Conservation (phyloP, 177 flowering plant species). For the Vitis hybrid region DNA sequence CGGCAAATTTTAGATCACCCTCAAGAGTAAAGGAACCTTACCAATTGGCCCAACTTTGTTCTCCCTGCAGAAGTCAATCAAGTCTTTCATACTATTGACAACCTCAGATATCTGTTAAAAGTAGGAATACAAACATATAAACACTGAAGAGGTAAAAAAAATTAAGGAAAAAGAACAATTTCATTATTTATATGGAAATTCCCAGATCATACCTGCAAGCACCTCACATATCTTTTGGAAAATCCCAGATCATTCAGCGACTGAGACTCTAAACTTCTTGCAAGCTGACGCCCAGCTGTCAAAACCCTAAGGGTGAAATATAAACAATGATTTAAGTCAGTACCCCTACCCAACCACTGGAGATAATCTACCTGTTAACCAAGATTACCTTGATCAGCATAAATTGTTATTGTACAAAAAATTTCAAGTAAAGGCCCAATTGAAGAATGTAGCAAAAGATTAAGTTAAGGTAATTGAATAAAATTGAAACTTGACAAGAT, state of each 20-base stretch:
- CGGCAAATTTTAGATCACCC: neutral
- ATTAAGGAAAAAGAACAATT: neutral
- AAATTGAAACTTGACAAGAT: too few relatives aligned
- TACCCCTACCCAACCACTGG: too few relatives aligned
- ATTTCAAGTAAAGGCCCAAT: too few relatives aligned
- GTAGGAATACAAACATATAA: neutral
- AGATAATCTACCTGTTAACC: neutral
- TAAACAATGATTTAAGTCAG: neutral
- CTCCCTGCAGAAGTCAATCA: slow-evolving; percentile 74
- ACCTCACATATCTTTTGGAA: slow-evolving; percentile 92
- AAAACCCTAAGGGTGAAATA: slow-evolving; percentile 50
- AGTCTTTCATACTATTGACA: slow-evolving; percentile 90
- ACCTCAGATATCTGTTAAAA: slow-evolving; percentile 85
- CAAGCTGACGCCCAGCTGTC: slow-evolving; percentile 90
- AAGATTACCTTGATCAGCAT: neutral
- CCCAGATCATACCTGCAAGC: slow-evolving; percentile 68
- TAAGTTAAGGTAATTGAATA: too few relatives aligned
- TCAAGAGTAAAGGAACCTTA: slow-evolving; percentile 23
- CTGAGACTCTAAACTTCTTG: slow-evolving; percentile 76
- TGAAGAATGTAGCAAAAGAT: too few relatives aligned
- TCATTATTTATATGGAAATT: neutral
- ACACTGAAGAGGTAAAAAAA: too few relatives aligned
- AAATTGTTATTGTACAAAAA: too few relatives aligned
- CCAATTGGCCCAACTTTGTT: slow-evolving; percentile 83
- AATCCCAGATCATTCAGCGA: slow-evolving; percentile 94